Conservation (phyloP, 177 flowering plant species). For the Vitis hybrid region DNA sequence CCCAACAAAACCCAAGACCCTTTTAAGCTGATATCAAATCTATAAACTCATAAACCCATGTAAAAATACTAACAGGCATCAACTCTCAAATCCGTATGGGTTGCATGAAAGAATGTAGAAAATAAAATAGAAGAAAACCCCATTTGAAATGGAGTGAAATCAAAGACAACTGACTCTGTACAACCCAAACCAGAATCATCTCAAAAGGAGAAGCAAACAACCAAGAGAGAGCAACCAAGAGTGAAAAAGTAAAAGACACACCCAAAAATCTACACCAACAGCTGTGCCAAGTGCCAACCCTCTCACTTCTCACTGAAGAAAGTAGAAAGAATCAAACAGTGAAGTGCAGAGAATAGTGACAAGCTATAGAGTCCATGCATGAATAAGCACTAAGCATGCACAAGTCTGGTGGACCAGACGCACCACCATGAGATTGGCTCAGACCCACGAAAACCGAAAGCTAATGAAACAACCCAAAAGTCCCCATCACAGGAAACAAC, state of each 20-base stretch:
- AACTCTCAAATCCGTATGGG: background rate
- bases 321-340: background rate
- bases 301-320: background rate
- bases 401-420: background rate
- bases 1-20: conserved; percentile 26
- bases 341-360: background rate
- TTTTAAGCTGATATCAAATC: conserved; percentile 3
- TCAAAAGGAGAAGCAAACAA: background rate
- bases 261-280: background rate
- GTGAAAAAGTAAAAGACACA: conserved; percentile 2
- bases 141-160: background rate
- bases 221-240: background rate
- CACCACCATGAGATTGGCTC: background rate
- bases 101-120: background rate
- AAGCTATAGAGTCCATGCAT: background rate
- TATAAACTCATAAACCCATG: background rate
- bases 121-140: background rate
- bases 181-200: conserved; percentile 3
- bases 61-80: background rate
- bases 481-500: background rate
- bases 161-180: background rate
- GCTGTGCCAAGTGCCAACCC: background rate
- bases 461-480: conserved; percentile 1
- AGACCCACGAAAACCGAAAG: conserved; percentile 9
- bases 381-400: background rate